Percentiles rank a stretch among this genome's conserved stretches.
Evolutionary conservation across 345 rosid genomes (phyloP).

Genomic region (Stellera chamaejasme): DNA sequence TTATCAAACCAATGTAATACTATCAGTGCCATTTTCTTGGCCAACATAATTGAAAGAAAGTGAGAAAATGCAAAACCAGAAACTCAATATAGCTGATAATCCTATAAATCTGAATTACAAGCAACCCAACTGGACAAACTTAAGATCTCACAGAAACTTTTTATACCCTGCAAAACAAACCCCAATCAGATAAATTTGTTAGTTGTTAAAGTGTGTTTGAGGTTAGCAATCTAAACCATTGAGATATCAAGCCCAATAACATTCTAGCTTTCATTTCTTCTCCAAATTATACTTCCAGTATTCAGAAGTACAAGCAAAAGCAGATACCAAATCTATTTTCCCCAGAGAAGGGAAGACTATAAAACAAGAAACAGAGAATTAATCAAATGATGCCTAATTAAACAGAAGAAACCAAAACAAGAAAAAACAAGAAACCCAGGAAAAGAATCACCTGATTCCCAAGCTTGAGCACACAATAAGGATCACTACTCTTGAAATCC

Average conservation of each 20-base stretch:
- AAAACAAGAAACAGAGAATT: background rate
- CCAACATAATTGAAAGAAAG: background rate
- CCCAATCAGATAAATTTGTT: too few species aligned
- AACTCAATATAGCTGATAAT: background rate
- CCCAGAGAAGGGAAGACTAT: background rate
- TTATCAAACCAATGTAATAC: background rate
- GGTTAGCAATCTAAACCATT: too few species aligned
- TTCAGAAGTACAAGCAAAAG: background rate
- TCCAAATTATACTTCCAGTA: too few species aligned
- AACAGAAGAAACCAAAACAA: background rate
- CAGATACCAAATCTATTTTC: background rate
- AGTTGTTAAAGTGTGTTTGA: too few species aligned
- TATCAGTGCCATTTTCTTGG: background rate
- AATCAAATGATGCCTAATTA: background rate
- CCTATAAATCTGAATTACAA: too few species aligned
- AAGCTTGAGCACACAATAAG: slow-evolving; percentile 83
- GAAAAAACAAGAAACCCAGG: background rate
- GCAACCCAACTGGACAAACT: too few species aligned
- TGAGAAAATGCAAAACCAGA: background rate
- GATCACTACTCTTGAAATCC: slow-evolving; percentile 97
- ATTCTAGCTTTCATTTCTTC: too few species aligned
- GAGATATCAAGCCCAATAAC: too few species aligned
- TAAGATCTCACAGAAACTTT: too few species aligned
- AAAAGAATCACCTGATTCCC: slow-evolving; percentile 53
- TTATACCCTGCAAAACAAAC: too few species aligned